Percentiles rank a stretch among this genome's conserved stretches.
Evolutionary conservation across 1,284 basidiomycete species (phyloP).

Genomic region (Taiwanofungus camphoratus): DNA sequence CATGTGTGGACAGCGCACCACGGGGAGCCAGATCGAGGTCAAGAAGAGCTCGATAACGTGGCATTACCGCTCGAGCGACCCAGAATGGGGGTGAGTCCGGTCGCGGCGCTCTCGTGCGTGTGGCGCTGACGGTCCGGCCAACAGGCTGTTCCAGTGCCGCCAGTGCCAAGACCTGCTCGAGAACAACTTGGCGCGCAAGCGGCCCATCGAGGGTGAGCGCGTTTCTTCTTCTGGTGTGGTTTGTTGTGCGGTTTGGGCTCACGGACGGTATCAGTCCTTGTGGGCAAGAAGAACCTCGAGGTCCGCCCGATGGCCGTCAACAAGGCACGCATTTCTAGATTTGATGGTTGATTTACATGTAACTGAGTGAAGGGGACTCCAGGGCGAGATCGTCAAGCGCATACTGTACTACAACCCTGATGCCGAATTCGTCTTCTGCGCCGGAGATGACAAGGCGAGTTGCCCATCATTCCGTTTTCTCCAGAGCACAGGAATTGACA

Average conservation of each 20-base stretch:
- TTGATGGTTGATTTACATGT: background rate
- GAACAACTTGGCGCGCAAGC: slow-evolving; percentile 83
- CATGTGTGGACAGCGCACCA: slow-evolving; percentile 55
- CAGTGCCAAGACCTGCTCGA: slow-evolving; percentile 96
- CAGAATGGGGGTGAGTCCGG: slow-evolving; percentile 83
- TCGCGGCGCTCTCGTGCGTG: background rate
- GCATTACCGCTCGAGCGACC: slow-evolving; percentile 94
- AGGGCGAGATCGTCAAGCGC: slow-evolving; percentile 95
- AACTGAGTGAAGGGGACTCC: slow-evolving; percentile 2
- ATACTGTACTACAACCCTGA: slow-evolving; percentile 91
- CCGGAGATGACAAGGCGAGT: slow-evolving; percentile 92
- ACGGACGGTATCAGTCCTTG: slow-evolving; percentile 53
- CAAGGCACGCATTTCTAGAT: slow-evolving; percentile 48
- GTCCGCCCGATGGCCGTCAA: slow-evolving; percentile 93
- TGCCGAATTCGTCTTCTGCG: slow-evolving; percentile 94
- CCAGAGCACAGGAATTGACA: background rate
- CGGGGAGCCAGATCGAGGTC: slow-evolving; percentile 92
- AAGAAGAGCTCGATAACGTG: slow-evolving; percentile 98
- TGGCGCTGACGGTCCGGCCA: slow-evolving; percentile 16
- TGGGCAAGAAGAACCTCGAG: slow-evolving; percentile 98
- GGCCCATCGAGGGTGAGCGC: slow-evolving; percentile 77
- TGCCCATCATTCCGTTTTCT: slow-evolving; percentile 2
- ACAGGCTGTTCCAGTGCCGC: slow-evolving; percentile 88
- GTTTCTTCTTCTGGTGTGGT: background rate
- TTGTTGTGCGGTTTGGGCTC: slow-evolving; percentile 26